phyloP scores from a whole-genome alignment of 1,284 basidiomycete genomes.

The Ustilago cynodontis region DNA sequence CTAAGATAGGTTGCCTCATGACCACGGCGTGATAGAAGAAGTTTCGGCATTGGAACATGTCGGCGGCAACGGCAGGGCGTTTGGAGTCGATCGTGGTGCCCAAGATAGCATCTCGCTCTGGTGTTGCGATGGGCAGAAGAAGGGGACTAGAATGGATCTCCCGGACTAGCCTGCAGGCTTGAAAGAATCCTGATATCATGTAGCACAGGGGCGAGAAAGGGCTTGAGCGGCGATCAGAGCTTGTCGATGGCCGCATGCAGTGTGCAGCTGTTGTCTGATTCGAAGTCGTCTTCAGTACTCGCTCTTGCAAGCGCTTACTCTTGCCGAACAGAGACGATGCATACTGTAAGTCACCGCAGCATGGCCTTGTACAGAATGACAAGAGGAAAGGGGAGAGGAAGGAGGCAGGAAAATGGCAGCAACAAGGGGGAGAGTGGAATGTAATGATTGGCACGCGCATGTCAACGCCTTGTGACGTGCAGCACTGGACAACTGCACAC shows the following conservation, averaged over 20 bases:
- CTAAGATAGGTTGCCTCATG: background rate
- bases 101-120: background rate
- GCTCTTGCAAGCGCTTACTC: background rate
- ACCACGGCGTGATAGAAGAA: background rate
- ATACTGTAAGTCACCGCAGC: background rate
- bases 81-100: conserved; percentile 2
- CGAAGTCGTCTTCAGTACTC: no score
- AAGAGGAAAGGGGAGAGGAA: background rate
- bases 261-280: no score
- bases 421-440: conserved; percentile 7
- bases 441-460: conserved; percentile 4
- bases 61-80: conserved; percentile 20
- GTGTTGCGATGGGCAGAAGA: no score
- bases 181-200: background rate
- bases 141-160: no score
- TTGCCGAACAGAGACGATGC: background rate
- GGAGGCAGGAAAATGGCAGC: conserved; percentile 10
- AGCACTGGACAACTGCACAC: conserved; percentile 1
- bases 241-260: no score
- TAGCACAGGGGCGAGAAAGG: no score
- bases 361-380: background rate
- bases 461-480: conserved; percentile 20
- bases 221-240: background rate
- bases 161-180: background rate
- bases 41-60: conserved; percentile 37